Percentiles rank a stretch among this genome's conserved stretches.
These are phyloP conservation scores for Pseudognaphalium luteoalbum DNA, from an alignment of 129 eudicot species.

Conservation along the genomic window DNA sequence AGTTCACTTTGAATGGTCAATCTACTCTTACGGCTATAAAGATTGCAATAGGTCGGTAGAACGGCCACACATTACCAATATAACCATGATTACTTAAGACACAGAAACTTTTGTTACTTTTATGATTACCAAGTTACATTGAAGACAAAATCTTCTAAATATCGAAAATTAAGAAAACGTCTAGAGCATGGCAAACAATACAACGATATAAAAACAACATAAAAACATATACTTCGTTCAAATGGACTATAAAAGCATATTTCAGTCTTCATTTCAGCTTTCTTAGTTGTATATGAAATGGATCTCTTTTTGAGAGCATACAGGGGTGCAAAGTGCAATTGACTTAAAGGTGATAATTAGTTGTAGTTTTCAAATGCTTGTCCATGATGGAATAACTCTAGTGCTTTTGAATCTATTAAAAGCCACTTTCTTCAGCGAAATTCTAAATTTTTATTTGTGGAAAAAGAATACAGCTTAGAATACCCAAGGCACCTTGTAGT, in stretches of 20 bases:
- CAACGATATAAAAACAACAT: neutral
- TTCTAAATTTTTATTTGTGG: neutral
- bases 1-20: constrained; percentile 20
- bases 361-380: neutral
- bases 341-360: neutral
- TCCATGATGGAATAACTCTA: neutral
- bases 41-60: neutral
- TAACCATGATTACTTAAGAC: neutral
- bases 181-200: constrained; percentile 7
- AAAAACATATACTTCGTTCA: neutral
- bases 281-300: neutral
- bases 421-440: neutral
- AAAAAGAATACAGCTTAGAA: neutral
- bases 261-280: constrained; percentile 17
- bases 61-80: neutral
- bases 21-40: neutral
- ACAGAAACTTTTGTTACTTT: constrained; percentile 5
- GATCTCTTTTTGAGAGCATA: neutral
- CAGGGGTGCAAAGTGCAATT: neutral
- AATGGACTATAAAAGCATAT: neutral
- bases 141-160: neutral
- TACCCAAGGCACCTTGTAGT: neutral
- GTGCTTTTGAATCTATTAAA: neutral
- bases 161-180: neutral
- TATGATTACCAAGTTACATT: neutral